These are phyloP conservation scores for Verticillium nonalfalfae DNA, from an alignment of 2,329 filamentous ascomycete genomes.

Conservation along the genomic window DNA sequence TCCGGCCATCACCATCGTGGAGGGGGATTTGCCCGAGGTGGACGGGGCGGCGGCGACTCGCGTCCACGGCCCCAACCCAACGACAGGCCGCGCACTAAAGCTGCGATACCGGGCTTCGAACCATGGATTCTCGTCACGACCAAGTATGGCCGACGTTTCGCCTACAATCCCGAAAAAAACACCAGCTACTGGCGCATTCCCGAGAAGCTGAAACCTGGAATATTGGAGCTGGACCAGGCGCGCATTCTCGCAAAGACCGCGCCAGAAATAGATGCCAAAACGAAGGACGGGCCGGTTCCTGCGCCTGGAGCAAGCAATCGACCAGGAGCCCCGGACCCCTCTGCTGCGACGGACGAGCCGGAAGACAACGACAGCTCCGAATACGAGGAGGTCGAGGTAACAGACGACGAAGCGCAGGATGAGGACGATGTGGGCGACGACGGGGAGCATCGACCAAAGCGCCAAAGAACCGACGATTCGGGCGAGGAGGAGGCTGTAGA, in stretches of 20 bases:
- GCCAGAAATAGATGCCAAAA: conserved; percentile 11
- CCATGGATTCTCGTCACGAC: conserved; percentile 94
- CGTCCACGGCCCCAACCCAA: conserved; percentile 60
- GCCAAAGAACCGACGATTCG: conserved; percentile 41
- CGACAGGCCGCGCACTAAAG: conserved; percentile 77
- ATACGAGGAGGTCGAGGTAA: conserved; percentile 70
- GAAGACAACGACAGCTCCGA: conserved; percentile 54
- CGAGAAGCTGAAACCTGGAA: conserved; percentile 73
- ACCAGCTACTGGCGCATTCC: conserved; percentile 95
- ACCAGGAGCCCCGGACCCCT: conserved; percentile 10
- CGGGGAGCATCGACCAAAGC: conserved; percentile 53
- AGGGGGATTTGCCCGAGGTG: conserved; percentile 20
- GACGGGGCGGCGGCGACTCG: conserved; percentile 36
- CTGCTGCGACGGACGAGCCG: conserved; percentile 9
- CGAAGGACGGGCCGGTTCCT: conserved; percentile 13
- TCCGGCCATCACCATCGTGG: conserved; percentile 21
- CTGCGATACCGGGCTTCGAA: conserved; percentile 70
- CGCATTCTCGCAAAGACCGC: conserved; percentile 54
- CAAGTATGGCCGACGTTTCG: conserved; percentile 82
- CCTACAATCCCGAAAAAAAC: conserved; percentile 79
- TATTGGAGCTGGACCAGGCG: conserved; percentile 66
- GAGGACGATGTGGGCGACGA: conserved; percentile 28
- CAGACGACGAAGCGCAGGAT: conserved; percentile 38
- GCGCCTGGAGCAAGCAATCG: not conserved
- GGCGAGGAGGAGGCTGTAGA: conserved; percentile 59